Evolutionary conservation across 1,139 yeast genomes (phyloP).

Genomic region (Saccharomyces hybrid): DNA sequence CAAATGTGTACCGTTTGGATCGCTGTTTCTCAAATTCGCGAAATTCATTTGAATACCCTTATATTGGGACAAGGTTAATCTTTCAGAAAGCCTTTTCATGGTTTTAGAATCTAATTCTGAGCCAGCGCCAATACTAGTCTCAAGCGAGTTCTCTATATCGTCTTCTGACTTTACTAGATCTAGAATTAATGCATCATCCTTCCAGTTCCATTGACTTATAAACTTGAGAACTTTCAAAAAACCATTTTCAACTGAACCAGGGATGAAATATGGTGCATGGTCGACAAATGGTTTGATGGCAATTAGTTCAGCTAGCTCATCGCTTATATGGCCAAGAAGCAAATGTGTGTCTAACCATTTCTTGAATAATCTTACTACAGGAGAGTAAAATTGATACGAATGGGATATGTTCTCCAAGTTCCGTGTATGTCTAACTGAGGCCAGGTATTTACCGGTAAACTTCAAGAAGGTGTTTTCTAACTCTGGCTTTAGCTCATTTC

Average conservation of each 20-base stretch:
- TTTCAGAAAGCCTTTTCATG: constrained; percentile 45
- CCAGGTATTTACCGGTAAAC: constrained; percentile 60
- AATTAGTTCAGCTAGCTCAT: constrained; percentile 72
- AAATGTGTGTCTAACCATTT: constrained; percentile 77
- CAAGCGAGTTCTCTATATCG: constrained; percentile 29
- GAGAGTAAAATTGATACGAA: constrained; percentile 65
- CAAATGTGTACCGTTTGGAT: constrained; percentile 72
- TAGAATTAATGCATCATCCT: constrained; percentile 70
- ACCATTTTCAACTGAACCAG: constrained; percentile 73
- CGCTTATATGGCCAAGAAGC: constrained; percentile 58
- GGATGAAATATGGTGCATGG: constrained; percentile 72
- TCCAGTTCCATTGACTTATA: constrained; percentile 89
- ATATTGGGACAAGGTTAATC: constrained; percentile 52
- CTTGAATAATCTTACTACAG: constrained; percentile 77
- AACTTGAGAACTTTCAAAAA: constrained; percentile 67
- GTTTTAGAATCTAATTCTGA: constrained; percentile 24
- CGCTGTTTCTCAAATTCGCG: constrained; percentile 56
- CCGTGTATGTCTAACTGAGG: constrained; percentile 71
- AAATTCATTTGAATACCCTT: constrained; percentile 60
- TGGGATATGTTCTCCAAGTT: constrained; percentile 63
- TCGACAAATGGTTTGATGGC: constrained; percentile 82
- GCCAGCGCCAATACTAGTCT: constrained; percentile 33
- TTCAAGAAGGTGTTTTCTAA: constrained; percentile 59
- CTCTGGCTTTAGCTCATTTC: constrained; percentile 48
- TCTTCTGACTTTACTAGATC: constrained; percentile 53